These are phyloP conservation scores for Tricholoma sp. DNA, from an alignment of 768 basidiomycete species.

Conservation along the genomic window DNA sequence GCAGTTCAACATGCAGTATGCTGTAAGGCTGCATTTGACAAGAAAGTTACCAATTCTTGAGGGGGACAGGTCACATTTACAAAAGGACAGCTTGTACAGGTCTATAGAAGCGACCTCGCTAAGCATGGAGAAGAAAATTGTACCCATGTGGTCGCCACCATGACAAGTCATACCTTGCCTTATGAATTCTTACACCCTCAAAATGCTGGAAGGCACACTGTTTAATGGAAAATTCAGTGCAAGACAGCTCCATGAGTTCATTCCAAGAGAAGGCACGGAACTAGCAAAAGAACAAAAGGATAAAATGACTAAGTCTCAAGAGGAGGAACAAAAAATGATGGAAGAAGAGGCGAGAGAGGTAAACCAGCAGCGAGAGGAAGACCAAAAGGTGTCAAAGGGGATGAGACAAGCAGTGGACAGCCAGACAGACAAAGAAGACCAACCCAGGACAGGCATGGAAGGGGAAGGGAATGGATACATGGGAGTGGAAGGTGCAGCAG, in stretches of 20 bases:
- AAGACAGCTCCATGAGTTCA: slow-evolving; percentile 15
- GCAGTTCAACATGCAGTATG: no score
- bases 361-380: neutral
- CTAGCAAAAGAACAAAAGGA: neutral
- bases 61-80: no score
- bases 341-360: neutral
- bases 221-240: slow-evolving; percentile 11
- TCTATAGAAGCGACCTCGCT: slow-evolving; percentile 21
- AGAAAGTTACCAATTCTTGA: no score
- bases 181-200: neutral
- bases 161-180: neutral
- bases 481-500: neutral
- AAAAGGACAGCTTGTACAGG: no score
- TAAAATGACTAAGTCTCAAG: neutral
- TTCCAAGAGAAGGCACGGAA: slow-evolving; percentile 13
- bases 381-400: neutral
- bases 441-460: neutral
- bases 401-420: neutral
- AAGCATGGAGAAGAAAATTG: slow-evolving; percentile 21
- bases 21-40: no score
- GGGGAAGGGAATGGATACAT: neutral
- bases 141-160: slow-evolving; percentile 27
- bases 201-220: neutral
- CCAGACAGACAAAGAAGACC: neutral
- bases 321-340: neutral